These are phyloP conservation scores for Comarum palustre DNA, from an alignment of 306 rosid genomes.

Conservation along the genomic window DNA sequence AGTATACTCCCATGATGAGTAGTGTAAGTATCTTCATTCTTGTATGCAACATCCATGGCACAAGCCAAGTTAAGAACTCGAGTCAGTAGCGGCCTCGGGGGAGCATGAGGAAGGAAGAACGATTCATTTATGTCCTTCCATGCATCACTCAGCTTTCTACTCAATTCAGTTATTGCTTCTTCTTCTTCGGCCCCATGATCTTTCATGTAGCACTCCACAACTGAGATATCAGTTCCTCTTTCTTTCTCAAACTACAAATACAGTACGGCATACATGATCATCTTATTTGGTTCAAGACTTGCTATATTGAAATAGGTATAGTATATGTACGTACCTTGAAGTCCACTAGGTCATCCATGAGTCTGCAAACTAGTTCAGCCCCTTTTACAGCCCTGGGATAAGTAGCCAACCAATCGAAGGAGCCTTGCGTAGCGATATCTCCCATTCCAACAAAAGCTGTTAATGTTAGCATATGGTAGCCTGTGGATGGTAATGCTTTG, in stretches of 20 bases:
- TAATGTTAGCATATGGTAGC: neutral
- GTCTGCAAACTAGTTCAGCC: neutral
- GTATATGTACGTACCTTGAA: neutral
- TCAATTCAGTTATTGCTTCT: neutral
- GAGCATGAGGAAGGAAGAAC: neutral
- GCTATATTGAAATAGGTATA: too few relatives aligned
- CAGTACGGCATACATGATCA: too few relatives aligned
- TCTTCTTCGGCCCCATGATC: neutral
- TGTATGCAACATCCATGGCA: neutral
- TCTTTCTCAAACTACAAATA: neutral
- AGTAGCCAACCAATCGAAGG: neutral
- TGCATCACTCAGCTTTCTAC: neutral
- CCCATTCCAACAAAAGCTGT: neutral
- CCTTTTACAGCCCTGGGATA: conserved; percentile 1
- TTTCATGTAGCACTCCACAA: neutral
- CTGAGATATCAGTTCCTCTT: neutral
- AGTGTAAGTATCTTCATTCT: neutral
- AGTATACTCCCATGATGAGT: neutral
- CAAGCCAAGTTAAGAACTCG: neutral
- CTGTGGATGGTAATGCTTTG: neutral
- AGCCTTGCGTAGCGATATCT: conserved; percentile 8
- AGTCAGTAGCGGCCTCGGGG: neutral
- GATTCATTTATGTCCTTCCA: neutral
- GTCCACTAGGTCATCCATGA: neutral
- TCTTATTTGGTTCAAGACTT: too few relatives aligned